Conservation (phyloP, 176 grass and related monocot genomes). For the Carex kokanica region DNA sequence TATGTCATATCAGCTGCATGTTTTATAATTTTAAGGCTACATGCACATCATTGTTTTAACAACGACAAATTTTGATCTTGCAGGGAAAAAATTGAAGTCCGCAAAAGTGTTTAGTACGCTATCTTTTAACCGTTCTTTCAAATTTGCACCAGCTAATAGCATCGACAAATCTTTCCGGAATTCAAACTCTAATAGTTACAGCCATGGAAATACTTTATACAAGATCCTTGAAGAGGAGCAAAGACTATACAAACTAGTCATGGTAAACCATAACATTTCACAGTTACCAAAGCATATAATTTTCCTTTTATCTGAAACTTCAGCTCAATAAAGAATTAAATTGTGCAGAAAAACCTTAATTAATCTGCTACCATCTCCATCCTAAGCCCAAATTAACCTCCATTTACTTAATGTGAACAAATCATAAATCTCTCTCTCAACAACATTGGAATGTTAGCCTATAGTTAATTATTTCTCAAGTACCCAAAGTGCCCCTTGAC, state of each 20-base stretch:
- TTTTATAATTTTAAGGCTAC: not conserved
- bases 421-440: not conserved
- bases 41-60: slow-evolving; percentile 9
- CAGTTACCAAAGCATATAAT: not conserved
- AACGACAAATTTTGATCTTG: slow-evolving; percentile 21
- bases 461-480: not conserved
- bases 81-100: slow-evolving; percentile 75
- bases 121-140: slow-evolving; percentile 90
- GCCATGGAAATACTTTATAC: slow-evolving; percentile 80
- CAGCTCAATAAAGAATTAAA: not conserved
- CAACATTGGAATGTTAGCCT: not conserved
- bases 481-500: not conserved
- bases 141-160: slow-evolving; percentile 47
- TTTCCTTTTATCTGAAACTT: slow-evolving; percentile 8
- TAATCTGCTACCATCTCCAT: not conserved
- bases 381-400: not conserved
- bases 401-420: not conserved
- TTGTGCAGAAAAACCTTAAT: not conserved
- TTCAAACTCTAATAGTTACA: slow-evolving; percentile 55
- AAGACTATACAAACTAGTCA: slow-evolving; percentile 94
- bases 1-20: not conserved
- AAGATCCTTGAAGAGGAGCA: slow-evolving; percentile 82
- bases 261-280: slow-evolving; percentile 40
- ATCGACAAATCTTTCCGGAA: slow-evolving; percentile 46
- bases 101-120: slow-evolving; percentile 87